Evolutionary conservation across 768 basidiomycete species (phyloP), one percentile per base, ranked within the genome.

Genomic region (Galerina marginata): DNA sequence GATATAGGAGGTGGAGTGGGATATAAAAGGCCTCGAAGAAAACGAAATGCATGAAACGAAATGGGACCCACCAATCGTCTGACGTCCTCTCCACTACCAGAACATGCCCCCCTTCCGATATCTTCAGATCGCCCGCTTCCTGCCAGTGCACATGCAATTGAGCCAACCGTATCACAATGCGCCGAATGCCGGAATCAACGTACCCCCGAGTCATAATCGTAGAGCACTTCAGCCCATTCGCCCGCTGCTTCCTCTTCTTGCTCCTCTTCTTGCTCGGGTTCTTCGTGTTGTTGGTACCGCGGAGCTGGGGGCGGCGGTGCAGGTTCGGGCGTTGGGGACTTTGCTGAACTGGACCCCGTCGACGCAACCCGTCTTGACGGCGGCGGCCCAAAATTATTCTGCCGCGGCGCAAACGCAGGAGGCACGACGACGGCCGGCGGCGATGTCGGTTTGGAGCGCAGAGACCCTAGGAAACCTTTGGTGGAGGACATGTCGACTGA

Each of bases 201-300:
- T 64, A 92, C 91, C 66, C 77, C 76, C 52, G 90, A 87, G 44
- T 75, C 75, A 75, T 90, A 93, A 60, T 90, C 91, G 67, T 93
- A 93, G 72, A 91, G 65, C 4, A 79, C 92, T 66, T 92, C 86
- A 14, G 85, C 90, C 92, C 92, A 93, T 61, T 90, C 88, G 4
- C 89, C 90, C 38, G 74, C 66, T 9, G 29, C 29, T 33, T 33
- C 29, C 29, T 33, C 29, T 33, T 66, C 67, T 51, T 74, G 78
- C 37, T 78, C 67, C 54, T 74, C 73, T 54, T 74, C 74, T 20
- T 74, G 72, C 59, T 74, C 72, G 36, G 72, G 75, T 39, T 75
- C 65, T 71, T 33, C 72, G 68, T 59, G 71, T 43, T 72, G 75
- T 25, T 75, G 74, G 6, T 69, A 67, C 29, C 67, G 71, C 48